These are phyloP conservation scores for Piloderma croceum DNA, from an alignment of 768 basidiomycete species.

Conservation along the genomic window DNA sequence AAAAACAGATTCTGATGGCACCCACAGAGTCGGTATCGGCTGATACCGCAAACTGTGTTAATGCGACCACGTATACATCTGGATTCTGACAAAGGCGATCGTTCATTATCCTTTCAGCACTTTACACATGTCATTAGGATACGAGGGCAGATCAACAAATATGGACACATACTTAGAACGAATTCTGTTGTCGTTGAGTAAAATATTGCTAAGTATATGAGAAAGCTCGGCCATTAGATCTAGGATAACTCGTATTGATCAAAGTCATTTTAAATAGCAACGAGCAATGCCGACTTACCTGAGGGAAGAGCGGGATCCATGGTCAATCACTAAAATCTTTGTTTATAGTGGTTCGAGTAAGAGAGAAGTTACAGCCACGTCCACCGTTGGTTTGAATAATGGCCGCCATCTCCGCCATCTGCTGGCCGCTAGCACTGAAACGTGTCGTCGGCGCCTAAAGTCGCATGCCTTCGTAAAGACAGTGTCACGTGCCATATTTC, in stretches of 20 bases:
- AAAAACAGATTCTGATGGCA: constrained; percentile 11
- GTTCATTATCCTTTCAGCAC: constrained; percentile 79
- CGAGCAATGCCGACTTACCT: too few species aligned
- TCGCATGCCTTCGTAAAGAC: too few species aligned
- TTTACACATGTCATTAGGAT: constrained; percentile 14
- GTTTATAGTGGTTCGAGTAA: too few species aligned
- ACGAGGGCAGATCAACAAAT: background rate
- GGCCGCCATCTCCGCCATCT: too few species aligned
- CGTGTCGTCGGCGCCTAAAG: too few species aligned
- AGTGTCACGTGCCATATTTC: too few species aligned
- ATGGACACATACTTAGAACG: constrained; percentile 49
- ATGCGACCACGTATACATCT: constrained; percentile 71
- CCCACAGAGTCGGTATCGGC: constrained; percentile 78
- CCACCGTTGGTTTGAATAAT: too few species aligned
- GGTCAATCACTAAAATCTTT: too few species aligned
- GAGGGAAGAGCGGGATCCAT: constrained; percentile 31
- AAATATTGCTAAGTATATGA: constrained; percentile 80
- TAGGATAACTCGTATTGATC: too few species aligned
- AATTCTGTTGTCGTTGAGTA: constrained; percentile 79
- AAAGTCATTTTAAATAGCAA: too few species aligned
- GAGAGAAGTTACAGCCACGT: too few species aligned
- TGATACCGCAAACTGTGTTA: constrained; percentile 71
- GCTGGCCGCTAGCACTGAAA: too few species aligned
- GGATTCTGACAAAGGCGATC: constrained; percentile 73
- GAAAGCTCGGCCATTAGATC: constrained; percentile 74